phyloP scores from a whole-genome alignment of 306 rosid species.

The Quercus aquifolioides region DNA sequence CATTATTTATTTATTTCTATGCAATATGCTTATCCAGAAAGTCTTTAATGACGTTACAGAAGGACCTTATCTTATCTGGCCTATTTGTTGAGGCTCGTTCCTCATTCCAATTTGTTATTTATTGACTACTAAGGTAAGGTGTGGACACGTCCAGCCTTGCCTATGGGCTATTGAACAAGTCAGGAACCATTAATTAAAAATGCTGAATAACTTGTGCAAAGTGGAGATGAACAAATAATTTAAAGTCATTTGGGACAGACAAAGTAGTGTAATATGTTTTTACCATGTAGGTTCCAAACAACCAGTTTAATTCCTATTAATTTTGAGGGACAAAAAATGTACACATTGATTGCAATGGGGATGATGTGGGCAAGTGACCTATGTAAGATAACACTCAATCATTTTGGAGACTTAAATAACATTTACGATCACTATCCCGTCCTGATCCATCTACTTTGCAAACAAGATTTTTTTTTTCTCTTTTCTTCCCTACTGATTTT shows the following conservation, averaged over 20 bases:
- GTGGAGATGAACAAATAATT: neutral
- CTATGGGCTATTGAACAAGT: neutral
- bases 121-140: conserved; percentile 18
- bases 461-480: neutral
- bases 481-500: neutral
- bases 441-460: neutral
- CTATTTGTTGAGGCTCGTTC: neutral
- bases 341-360: neutral
- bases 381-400: too few species aligned
- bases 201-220: neutral
- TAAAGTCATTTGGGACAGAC: neutral
- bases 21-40: neutral
- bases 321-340: neutral
- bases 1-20: neutral
- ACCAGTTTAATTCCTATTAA: neutral
- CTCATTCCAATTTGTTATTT: neutral
- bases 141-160: conserved; percentile 13
- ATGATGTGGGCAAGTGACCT: neutral
- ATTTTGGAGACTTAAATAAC: neutral
- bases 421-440: neutral
- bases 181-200: neutral
- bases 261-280: neutral
- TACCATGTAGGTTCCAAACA: neutral
- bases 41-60: neutral
- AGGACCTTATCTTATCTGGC: neutral